Evolutionary conservation across 768 basidiomycete genomes (phyloP).

Genomic region (Podaxis sp.): DNA sequence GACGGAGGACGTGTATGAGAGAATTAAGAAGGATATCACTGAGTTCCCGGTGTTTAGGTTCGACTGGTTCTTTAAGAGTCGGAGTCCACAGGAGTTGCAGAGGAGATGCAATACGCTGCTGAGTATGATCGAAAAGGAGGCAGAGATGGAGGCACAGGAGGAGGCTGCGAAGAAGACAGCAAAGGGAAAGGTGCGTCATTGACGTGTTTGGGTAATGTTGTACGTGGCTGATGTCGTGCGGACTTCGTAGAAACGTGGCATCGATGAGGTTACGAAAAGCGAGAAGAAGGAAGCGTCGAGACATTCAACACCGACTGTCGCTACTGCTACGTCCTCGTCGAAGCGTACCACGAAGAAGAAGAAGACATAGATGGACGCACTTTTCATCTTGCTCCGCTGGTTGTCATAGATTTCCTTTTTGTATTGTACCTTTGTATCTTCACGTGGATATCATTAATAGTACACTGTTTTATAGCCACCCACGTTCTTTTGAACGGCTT

Average conservation of each 20-base stretch:
- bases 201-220: neutral
- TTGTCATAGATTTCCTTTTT: neutral
- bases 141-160: conserved; percentile 61
- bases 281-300: conserved; percentile 50
- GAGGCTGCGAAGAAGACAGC: conserved; percentile 58
- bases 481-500: too few relatives aligned
- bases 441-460: neutral
- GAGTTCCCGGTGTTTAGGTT: conserved; percentile 98
- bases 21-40: conserved; percentile 93
- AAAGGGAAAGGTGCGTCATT: conserved; percentile 57
- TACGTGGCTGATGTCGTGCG: conserved; percentile 3
- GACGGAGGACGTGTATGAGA: conserved; percentile 85
- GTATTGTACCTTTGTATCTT: neutral
- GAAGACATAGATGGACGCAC: conserved; percentile 35
- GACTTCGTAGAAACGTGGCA: conserved; percentile 55
- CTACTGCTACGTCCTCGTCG: conserved; percentile 37
- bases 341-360: conserved; percentile 68
- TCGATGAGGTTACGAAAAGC: conserved; percentile 56
- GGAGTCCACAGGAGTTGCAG: conserved; percentile 85
- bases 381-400: neutral
- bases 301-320: conserved; percentile 48
- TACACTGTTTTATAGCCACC: neutral
- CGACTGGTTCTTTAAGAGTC: conserved; percentile 97
- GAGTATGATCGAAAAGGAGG: conserved; percentile 92
- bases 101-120: conserved; percentile 84